A percentile compares a stretch with the other conserved stretches of the same genome.
Conservation (phyloP, 169 alveolate genomes). For the Eimeria falciformis region DNA sequence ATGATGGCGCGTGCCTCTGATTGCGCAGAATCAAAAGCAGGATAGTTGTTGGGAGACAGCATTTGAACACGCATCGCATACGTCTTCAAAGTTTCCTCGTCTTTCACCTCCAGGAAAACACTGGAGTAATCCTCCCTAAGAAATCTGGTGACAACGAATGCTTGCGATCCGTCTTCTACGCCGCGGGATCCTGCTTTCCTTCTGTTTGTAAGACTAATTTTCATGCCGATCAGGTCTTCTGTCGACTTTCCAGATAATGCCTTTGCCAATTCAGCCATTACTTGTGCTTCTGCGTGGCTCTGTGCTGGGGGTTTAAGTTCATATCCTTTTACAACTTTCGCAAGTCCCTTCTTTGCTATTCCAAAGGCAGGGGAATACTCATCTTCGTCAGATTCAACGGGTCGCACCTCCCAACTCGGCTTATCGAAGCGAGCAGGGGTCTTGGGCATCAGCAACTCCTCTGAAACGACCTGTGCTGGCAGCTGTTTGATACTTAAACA, state of each 20-base stretch:
- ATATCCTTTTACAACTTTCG: background rate
- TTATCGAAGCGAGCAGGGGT: background rate
- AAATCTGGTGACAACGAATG: slow-evolving; percentile 10
- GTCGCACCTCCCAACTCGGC: slow-evolving; percentile 30
- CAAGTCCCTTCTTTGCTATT: background rate
- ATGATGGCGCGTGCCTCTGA: background rate
- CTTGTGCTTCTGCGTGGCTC: background rate
- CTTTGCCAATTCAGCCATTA: background rate
- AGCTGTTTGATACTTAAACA: no score
- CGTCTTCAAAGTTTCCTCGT: background rate
- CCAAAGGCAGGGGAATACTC: background rate
- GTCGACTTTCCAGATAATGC: background rate
- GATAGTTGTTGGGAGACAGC: background rate
- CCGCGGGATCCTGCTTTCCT: background rate
- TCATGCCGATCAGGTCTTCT: slow-evolving; percentile 7
- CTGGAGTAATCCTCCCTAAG: slow-evolving; percentile 1
- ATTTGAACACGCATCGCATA: slow-evolving; percentile 4
- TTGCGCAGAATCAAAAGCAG: background rate
- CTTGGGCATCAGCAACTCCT: background rate
- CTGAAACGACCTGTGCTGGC: no score
- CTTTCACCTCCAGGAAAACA: background rate
- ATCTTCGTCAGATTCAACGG: slow-evolving; percentile 29
- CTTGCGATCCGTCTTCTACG: background rate
- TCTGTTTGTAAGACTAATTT: background rate
- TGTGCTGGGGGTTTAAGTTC: background rate